These are phyloP conservation scores for Albatrellus ellisii DNA, from an alignment of 768 basidiomycete species.

Conservation along the genomic window DNA sequence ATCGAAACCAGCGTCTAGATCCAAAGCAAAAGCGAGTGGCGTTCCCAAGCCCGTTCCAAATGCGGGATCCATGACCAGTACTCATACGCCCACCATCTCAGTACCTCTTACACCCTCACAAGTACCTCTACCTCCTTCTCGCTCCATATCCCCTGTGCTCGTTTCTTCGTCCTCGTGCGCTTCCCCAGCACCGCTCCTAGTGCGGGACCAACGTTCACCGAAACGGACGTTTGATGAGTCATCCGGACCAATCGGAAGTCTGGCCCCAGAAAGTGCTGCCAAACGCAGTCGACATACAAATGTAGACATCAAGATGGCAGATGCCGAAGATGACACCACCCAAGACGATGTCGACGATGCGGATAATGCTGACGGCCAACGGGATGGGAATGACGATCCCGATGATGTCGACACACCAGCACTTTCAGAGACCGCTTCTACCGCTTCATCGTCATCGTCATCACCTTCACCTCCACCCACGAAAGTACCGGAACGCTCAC, in stretches of 20 bases:
- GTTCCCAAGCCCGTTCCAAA: constrained; percentile 3
- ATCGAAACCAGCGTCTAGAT: constrained; percentile 17
- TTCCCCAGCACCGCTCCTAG: constrained; percentile 3
- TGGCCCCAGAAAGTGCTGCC: constrained; percentile 19
- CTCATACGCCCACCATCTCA: constrained; percentile 2
- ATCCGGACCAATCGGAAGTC: constrained; percentile 26
- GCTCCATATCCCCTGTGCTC: constrained; percentile 21
- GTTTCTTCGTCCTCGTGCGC: constrained; percentile 18
- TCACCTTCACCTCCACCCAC: constrained; percentile 19
- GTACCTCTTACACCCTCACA: constrained; percentile 20
- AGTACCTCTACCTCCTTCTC: constrained; percentile 24
- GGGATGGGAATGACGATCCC: constrained; percentile 7
- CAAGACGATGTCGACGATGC: constrained; percentile 13
- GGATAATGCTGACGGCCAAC: constrained; percentile 19
- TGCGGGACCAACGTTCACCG: constrained; percentile 34
- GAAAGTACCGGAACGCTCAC: constrained; percentile 16
- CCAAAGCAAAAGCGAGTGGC: constrained; percentile 11
- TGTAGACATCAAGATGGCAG: constrained; percentile 13
- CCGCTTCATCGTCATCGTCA: constrained; percentile 17
- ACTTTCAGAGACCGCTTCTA: constrained; percentile 25
- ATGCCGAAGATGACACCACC: not conserved
- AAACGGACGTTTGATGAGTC: constrained; percentile 51
- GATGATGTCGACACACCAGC: constrained; percentile 24
- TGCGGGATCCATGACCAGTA: not conserved
- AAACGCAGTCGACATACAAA: constrained; percentile 17